Evolutionary conservation across 371 early-diverging fungal genomes (phyloP).

Genomic region (Apophysomyces ossiformis): DNA sequence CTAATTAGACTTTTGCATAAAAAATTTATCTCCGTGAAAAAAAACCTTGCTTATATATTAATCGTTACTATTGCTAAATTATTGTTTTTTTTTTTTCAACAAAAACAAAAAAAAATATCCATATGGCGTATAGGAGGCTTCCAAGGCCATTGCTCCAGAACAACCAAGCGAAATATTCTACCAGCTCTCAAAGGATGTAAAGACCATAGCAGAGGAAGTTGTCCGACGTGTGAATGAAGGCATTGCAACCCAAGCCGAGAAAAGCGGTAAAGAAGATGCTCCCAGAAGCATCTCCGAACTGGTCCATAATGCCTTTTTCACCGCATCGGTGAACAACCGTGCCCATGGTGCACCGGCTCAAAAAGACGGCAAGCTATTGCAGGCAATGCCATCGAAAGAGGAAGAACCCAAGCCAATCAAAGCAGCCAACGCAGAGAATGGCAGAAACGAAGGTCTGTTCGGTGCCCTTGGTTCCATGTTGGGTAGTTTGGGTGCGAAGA

Average conservation of each 20-base stretch:
- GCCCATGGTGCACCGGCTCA: neutral
- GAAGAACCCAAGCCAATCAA: neutral
- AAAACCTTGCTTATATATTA: no score
- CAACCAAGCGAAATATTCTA: slow-evolving; percentile 6
- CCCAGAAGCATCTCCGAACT: neutral
- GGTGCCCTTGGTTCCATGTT: neutral
- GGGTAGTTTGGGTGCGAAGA: neutral
- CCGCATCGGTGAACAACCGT: no score
- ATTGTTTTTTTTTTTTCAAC: no score
- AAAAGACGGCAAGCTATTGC: neutral
- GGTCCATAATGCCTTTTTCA: neutral
- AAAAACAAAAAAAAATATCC: no score
- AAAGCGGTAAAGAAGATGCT: neutral
- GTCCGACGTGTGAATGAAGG: slow-evolving; percentile 3
- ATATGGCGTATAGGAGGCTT: neutral
- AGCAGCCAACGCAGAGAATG: neutral
- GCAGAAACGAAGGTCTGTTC: neutral
- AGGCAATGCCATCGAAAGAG: neutral
- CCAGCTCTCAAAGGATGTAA: neutral
- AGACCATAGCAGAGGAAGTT: slow-evolving; percentile 1
- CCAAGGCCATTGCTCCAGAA: neutral
- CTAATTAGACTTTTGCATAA: no score
- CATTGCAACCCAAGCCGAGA: neutral
- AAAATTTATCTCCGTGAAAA: no score
- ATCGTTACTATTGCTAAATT: no score